A percentile compares a stretch with the other conserved stretches of the same genome.
These are phyloP conservation scores for Tinospora cordifolia DNA, from an alignment of 164 flowering plant species.

Conservation along the genomic window DNA sequence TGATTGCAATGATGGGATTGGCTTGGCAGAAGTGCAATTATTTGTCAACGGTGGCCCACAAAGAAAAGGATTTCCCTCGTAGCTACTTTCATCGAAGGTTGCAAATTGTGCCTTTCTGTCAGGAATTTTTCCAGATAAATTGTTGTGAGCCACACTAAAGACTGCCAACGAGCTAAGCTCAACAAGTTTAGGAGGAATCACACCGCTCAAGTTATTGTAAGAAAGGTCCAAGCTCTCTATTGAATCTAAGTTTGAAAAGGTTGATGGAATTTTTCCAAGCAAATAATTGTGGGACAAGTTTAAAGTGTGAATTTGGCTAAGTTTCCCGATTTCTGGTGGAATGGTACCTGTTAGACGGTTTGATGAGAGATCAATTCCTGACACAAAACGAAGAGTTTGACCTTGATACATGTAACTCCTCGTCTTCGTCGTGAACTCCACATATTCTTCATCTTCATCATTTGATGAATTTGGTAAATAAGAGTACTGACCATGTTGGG, in stretches of 20 bases:
- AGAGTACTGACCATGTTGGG: neutral
- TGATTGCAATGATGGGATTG: no score
- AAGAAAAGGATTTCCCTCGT: slow-evolving; percentile 6
- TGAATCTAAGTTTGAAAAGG: neutral
- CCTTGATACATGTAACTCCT: neutral
- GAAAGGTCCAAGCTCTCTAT: slow-evolving; percentile 14
- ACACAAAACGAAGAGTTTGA: neutral
- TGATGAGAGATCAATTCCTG: no score
- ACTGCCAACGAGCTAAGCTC: neutral
- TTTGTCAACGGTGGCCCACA: no score
- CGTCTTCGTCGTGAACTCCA: slow-evolving; percentile 8
- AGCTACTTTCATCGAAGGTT: no score
- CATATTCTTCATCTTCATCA: neutral
- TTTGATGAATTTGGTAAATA: neutral
- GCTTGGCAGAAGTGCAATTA: no score
- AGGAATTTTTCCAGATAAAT: no score
- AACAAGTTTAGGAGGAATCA: neutral
- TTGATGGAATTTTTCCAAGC: slow-evolving; percentile 2
- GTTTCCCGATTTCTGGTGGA: slow-evolving; percentile 3
- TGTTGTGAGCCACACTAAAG: no score
- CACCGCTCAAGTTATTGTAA: slow-evolving; percentile 4
- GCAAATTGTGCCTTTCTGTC: no score
- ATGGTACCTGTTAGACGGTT: slow-evolving; percentile 6
- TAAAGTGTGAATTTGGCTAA: slow-evolving; percentile 1
- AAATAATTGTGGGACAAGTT: slow-evolving; percentile 9